These are phyloP conservation scores for Eucalyptus regnans DNA, from an alignment of 345 rosid genomes.

Conservation along the genomic window DNA sequence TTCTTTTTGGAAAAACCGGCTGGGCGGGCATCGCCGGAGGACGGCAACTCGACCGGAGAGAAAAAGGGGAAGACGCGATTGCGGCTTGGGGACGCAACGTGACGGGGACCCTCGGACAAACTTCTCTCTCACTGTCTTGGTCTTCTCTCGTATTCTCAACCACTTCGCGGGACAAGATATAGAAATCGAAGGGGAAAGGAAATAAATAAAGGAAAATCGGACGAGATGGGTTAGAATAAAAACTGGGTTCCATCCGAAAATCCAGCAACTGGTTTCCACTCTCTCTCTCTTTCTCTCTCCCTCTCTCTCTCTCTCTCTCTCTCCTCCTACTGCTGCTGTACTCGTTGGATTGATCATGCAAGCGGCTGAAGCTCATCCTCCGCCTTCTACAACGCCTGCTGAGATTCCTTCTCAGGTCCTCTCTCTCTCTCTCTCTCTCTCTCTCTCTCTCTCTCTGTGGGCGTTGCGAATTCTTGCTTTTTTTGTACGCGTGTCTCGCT, in stretches of 20 bases:
- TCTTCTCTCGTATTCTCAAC: background rate
- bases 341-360: background rate
- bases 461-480: background rate
- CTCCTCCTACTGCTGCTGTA: background rate
- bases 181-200: accelerated
- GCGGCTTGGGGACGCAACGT: background rate
- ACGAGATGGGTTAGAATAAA: background rate
- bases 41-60: background rate
- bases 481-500: background rate
- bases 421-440: background rate
- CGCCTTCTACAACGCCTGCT: background rate
- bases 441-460: background rate
- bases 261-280: background rate
- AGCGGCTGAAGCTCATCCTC: background rate
- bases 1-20: background rate
- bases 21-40: background rate
- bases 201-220: background rate
- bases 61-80: background rate
- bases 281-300: background rate
- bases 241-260: background rate
- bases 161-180: background rate
- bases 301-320: background rate
- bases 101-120: background rate
- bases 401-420: background rate
- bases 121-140: background rate